Base-by-base conservation (phyloP, 768 basidiomycete species). In the Xerocomus spinulosus region DNA sequence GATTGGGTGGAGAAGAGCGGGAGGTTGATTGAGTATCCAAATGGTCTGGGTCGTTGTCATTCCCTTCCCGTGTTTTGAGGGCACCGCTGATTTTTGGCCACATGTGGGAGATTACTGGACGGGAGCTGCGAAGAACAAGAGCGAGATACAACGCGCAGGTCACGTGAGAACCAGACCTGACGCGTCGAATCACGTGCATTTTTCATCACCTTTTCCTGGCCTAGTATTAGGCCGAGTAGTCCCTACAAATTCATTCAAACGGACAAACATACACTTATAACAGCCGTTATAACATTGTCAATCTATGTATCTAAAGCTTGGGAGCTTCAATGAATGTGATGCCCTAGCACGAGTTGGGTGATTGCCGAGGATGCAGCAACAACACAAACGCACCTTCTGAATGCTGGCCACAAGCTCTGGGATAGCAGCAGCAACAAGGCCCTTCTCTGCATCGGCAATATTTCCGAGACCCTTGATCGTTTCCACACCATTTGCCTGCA, bases 381-480 rank as follows among this genome's bases (percentile, higher is more conserved):
- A 26, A 14, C 36, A 26, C 21, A 7, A 38, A 70, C 75, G 36
- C 50, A 84, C 86, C 56, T 79, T 87, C 42, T 78, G 69, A 58
- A 95, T 92, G 71, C 83, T 92, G 44, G 61, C 73, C 42, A 63
- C 59, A 28, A 95, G 77, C 66, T 97, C 94, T 12, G 87, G 84
- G 46, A 97, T 63, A 33, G 88, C 90, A 57, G 85, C 86, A 56
- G 78, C 70, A 64, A 99, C 66, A 47, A 98, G 83, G n/a, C 59
- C 69, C 59, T 81, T 67, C 76, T 99, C 95, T 44, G 72, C 78
- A 2, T 76, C 74, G 2, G 83, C 81, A 59, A 94, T 69, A 40
- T 74, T 73, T 4, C 94, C 95, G 34, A 98, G 76, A n/a, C 84
- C 68, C 57, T 78, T 69, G 62, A 99, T 92, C 71, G 82, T 90